Evolutionary conservation across 148 eudicot species (phyloP).

Genomic region (Talinum fruticosum): DNA sequence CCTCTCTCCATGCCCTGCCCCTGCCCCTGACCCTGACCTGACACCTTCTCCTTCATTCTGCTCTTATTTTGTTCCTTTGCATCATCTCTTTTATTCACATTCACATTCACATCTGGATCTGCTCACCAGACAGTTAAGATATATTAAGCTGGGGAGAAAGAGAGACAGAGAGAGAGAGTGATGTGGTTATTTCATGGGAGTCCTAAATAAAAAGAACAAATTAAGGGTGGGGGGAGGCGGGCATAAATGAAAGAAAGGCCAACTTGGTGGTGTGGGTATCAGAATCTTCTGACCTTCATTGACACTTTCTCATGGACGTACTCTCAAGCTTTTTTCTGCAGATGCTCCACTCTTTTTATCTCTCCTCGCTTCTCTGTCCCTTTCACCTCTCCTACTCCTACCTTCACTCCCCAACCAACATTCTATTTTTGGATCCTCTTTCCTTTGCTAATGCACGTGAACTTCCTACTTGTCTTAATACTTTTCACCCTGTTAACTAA

Average conservation of each 20-base stretch:
- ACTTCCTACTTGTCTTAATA: neutral
- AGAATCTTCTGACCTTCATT: neutral
- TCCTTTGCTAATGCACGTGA: neutral
- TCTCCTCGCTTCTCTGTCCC: neutral
- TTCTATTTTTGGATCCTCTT: neutral
- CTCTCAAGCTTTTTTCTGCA: neutral
- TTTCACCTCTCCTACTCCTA: neutral
- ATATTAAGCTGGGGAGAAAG: too few relatives aligned
- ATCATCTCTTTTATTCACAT: too few relatives aligned
- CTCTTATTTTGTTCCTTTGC: neutral
- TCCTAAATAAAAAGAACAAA: neutral
- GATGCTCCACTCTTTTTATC: neutral
- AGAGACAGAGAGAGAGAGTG: neutral
- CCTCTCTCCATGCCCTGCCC: neutral
- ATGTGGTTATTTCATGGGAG: neutral
- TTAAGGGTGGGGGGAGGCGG: neutral
- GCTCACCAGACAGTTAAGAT: neutral
- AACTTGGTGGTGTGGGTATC: neutral
- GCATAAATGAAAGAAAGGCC: neutral
- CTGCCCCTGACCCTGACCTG: neutral
- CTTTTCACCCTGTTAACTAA: neutral
- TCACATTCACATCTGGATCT: neutral
- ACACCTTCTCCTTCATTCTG: too few relatives aligned
- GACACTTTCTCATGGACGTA: neutral
- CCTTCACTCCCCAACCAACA: neutral